These are phyloP conservation scores for Xylariaceae sp. DNA, from an alignment of 2,329 filamentous ascomycete genomes.

Conservation along the genomic window DNA sequence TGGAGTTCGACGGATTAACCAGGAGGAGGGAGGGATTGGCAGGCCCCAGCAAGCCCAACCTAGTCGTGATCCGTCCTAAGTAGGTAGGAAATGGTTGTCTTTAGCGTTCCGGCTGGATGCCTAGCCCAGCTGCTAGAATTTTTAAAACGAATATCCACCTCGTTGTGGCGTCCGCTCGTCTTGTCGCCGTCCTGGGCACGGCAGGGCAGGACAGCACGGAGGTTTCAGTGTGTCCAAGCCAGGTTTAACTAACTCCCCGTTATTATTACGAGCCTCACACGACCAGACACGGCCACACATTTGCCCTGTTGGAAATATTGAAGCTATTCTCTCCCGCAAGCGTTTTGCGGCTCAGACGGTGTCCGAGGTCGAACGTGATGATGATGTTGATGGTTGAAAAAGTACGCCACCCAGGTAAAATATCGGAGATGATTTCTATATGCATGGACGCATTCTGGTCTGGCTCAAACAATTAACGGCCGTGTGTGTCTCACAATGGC, in stretches of 20 bases:
- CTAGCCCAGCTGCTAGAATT: not conserved
- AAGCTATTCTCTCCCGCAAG: not conserved
- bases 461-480: conserved; percentile 3
- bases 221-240: too few relatives aligned
- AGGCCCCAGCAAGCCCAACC: not conserved
- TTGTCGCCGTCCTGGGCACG: not conserved
- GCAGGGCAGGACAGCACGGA: not conserved
- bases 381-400: not conserved
- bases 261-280: not conserved
- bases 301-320: not conserved
- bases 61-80: conserved; percentile 3
- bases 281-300: not conserved
- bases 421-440: not conserved
- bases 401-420: conserved; percentile 6
- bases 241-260: not conserved
- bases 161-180: not conserved
- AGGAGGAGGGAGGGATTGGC: not conserved
- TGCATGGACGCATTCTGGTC: conserved; percentile 10
- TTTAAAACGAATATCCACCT: not conserved
- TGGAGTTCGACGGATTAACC: not conserved
- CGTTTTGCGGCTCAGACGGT: conserved; percentile 9
- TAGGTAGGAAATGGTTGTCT: not conserved
- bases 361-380: not conserved
- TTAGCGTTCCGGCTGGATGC: not conserved
- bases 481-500: conserved; percentile 10